Evolutionary conservation across 306 rosid genomes (phyloP), one percentile per base, ranked within the genome.

Genomic region (Clitoria ternatea): DNA sequence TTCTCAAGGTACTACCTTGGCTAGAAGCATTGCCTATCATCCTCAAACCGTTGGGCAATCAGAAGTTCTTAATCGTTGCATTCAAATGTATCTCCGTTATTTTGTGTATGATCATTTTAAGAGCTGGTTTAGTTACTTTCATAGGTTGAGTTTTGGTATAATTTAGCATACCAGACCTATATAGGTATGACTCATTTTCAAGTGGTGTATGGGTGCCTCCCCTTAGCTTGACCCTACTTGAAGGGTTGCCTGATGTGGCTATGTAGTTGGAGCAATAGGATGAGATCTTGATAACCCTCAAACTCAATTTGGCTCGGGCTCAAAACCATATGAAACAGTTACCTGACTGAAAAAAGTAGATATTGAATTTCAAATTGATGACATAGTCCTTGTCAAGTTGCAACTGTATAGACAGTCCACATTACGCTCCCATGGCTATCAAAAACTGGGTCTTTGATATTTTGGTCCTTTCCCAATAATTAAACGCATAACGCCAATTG

Each of bases 231-330:
- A 37, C 11, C 0, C 2, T 0, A 40, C 13, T 1, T 0, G 17
- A 1, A 20, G 1, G 0, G 1, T 5, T 4, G 1, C 9, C 5
- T 4, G 8, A 1, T 0, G 8, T 42, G 0, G 47, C 18, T 0
- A 5, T 12, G 7, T 2, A 3, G 1, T n/a, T 42, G 6, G 1
- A 0, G n/a, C 7, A 42, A 42, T 0, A 5, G 0, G 18, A n/a
- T n/a, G 18, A 42, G 0, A 14, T 39, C 1, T 13, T 42, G 3
- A 2, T 2, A 0, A n/a, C 44, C 5, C 15, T 12, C 5, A 39
- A 37, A 2, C 13, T 9, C 12, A 37, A 2, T 10, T 3, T 9
- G 13, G n/a, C 43, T 27, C 0, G 8, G 1, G 43, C n/a, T 4
- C 8, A 37, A 10, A 37, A 37, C 2, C 1, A n/a, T 0, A 37